phyloP scores from a whole-genome alignment of 495 filamentous ascomycete genomes.

The Cudoniella acicularis region DNA sequence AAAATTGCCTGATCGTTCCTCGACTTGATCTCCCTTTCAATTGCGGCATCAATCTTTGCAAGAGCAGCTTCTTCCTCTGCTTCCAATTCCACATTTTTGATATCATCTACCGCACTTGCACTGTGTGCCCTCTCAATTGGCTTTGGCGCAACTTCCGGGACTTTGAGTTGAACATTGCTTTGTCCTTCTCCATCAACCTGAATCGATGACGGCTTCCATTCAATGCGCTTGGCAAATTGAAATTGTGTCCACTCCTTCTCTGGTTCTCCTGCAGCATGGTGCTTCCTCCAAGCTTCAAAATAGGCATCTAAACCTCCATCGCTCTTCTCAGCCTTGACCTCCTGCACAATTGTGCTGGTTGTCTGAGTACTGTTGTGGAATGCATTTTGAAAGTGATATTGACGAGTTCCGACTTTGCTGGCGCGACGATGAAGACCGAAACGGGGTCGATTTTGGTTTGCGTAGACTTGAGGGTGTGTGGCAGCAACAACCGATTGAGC shows the following conservation, averaged over 20 bases:
- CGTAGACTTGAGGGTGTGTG: conserved; percentile 80
- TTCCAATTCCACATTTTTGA: conserved; percentile 54
- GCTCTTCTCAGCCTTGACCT: conserved; percentile 40
- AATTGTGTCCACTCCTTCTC: conserved; percentile 88
- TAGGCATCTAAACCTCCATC: conserved; percentile 71
- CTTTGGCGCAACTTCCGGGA: conserved; percentile 16
- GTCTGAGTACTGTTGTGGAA: conserved; percentile 53
- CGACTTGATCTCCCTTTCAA: conserved; percentile 54
- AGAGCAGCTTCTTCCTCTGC: conserved; percentile 45
- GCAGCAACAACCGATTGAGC: conserved; percentile 96
- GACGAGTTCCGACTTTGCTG: conserved; percentile 50
- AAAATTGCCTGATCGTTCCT: conserved; percentile 27
- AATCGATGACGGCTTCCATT: conserved; percentile 67
- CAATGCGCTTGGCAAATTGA: conserved; percentile 79
- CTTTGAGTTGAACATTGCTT: conserved; percentile 29
- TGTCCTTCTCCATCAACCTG: conserved; percentile 46
- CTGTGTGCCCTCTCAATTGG: conserved; percentile 42
- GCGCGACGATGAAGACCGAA: conserved; percentile 31
- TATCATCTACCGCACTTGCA: conserved; percentile 49
- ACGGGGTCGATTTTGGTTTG: conserved; percentile 57
- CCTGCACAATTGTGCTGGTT: conserved; percentile 28
- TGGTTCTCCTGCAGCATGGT: conserved; percentile 56
- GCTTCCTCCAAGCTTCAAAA: conserved; percentile 80
- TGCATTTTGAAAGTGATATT: conserved; percentile 67
- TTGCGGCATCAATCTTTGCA: conserved; percentile 58